Conservation (phyloP, 2,329 filamentous ascomycete species). For the Sporothrix pallida region DNA sequence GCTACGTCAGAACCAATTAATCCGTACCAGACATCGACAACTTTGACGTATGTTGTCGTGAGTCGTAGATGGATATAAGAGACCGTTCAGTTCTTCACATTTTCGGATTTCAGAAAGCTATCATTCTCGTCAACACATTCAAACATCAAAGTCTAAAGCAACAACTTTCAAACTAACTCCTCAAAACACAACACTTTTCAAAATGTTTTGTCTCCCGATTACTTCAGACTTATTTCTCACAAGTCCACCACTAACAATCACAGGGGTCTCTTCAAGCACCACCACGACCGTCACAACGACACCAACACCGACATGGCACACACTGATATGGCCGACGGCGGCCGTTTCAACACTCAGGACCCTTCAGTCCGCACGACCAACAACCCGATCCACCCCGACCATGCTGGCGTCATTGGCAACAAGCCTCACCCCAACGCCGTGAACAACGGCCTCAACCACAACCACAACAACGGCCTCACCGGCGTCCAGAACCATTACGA, state of each 20-base stretch:
- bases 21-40: neutral
- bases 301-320: neutral
- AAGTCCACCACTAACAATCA: neutral
- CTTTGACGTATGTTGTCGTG: conserved; percentile 1
- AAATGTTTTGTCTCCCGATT: neutral
- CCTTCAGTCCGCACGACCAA: conserved; percentile 10
- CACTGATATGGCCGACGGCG: neutral
- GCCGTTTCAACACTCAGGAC: conserved; percentile 9
- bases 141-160: neutral
- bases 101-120: neutral
- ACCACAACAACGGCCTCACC: neutral
- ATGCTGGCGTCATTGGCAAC: neutral
- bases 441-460: neutral
- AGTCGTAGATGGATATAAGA: neutral
- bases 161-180: neutral
- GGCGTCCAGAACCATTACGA: too few species aligned
- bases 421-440: neutral
- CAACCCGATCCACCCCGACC: conserved; percentile 1
- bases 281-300: conserved; percentile 2
- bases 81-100: too few species aligned
- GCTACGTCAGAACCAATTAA: conserved; percentile 18
- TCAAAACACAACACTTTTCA: neutral
- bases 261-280: conserved; percentile 13
- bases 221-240: neutral
- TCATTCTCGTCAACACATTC: neutral